Evolutionary conservation across 73 alveolate species (phyloP).

Genomic region (Uronychia setigera): DNA sequence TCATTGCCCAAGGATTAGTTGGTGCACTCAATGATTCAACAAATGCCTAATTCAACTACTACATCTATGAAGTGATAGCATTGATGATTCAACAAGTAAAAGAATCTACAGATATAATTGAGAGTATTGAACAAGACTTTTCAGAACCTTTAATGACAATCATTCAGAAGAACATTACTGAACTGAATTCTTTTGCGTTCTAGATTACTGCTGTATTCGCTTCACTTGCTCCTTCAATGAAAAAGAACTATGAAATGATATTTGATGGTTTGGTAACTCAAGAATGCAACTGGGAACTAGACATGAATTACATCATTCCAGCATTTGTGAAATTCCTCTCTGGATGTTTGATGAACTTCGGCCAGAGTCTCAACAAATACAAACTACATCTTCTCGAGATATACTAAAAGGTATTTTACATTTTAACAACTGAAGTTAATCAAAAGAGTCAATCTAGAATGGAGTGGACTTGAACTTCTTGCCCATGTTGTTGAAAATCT

Average conservation of each 20-base stretch:
- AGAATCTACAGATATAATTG: not conserved
- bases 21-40: not conserved
- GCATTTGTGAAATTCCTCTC: constrained; percentile 12
- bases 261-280: not conserved
- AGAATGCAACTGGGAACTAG: constrained; percentile 38
- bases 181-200: constrained; percentile 40
- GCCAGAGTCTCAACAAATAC: not conserved
- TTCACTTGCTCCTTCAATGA: constrained; percentile 17
- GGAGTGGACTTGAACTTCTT: not conserved
- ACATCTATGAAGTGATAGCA: constrained; percentile 34
- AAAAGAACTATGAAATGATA: not conserved
- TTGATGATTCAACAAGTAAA: constrained; percentile 13
- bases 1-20: not conserved
- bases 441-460: not conserved
- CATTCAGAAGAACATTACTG: constrained; percentile 12
- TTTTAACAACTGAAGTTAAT: not conserved
- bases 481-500: not conserved
- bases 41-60: constrained; percentile 25
- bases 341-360: not conserved
- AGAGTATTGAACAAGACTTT: not conserved
- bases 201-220: constrained; percentile 28
- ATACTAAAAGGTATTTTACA: not conserved
- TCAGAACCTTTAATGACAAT: not conserved
- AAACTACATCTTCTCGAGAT: not conserved
- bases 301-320: constrained; percentile 50